phyloP scores from a whole-genome alignment of 2,329 filamentous ascomycete species.

The Arthrobotrys entomopaga region DNA sequence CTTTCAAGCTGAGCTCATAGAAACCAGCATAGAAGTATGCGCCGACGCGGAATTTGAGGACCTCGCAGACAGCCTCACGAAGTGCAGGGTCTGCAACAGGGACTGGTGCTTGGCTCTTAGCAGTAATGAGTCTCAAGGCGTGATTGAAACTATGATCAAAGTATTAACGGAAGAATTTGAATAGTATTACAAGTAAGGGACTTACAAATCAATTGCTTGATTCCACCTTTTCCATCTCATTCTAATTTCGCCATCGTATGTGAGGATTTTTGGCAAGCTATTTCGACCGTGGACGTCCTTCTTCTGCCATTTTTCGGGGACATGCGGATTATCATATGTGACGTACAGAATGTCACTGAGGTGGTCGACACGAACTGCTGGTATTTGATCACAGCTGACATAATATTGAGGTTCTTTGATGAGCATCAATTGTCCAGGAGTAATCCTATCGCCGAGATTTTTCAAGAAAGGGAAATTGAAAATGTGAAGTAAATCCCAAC shows the following conservation, averaged over 20 bases:
- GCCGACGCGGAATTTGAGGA: slow-evolving; percentile 16
- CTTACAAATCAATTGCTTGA: slow-evolving; percentile 43
- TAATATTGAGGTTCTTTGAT: slow-evolving; percentile 49
- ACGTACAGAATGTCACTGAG: slow-evolving; percentile 36
- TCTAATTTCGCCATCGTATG: slow-evolving; percentile 41
- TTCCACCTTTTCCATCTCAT: slow-evolving; percentile 49
- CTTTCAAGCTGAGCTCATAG: slow-evolving; percentile 21
- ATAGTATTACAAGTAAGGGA: not conserved
- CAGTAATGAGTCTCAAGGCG: not conserved
- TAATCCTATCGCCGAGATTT: slow-evolving; percentile 28
- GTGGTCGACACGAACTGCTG: slow-evolving; percentile 42
- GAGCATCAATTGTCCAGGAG: slow-evolving; percentile 34
- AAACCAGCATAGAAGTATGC: slow-evolving; percentile 18
- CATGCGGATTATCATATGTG: slow-evolving; percentile 29
- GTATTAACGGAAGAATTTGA: not conserved
- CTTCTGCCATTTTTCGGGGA: slow-evolving; percentile 32
- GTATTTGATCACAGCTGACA: slow-evolving; percentile 20
- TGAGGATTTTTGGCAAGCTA: slow-evolving; percentile 22
- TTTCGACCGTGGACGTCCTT: slow-evolving; percentile 29
- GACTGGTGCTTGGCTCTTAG: not conserved
- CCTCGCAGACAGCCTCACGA: not conserved
- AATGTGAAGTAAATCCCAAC: slow-evolving; percentile 39
- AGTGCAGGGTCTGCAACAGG: not conserved
- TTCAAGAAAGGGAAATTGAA: slow-evolving; percentile 38
- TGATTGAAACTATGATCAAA: slow-evolving; percentile 10